Base-by-base conservation (phyloP, 2,329 filamentous ascomycete species). In the Fusarium citri region DNA sequence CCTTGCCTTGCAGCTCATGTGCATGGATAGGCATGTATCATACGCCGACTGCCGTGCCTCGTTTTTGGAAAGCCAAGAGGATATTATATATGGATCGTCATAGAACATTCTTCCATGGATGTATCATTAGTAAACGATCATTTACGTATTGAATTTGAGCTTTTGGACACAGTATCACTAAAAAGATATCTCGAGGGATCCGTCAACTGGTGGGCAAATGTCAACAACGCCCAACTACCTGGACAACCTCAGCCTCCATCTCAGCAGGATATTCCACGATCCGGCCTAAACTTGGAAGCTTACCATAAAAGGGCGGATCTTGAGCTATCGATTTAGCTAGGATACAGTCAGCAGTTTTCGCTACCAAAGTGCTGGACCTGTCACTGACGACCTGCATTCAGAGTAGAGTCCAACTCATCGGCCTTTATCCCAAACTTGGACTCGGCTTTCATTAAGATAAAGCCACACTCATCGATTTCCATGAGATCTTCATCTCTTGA, bases 331-430 rank as follows among this genome's bases (percentile, higher is more conserved):
- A 63, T n/a, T 41, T 45, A 28, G 30, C 57, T 62, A 25, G 45
- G 53, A 64, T 43, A 68, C 64, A 68, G 47, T 65, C 61, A 65
- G 60, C 45, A 46, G 30, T 31, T 64, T 64, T 34, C 59, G 50
- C 50, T 50, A 40, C 49, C 22, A 51, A 51, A n/a, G n/a, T 55
- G 30, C 50, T 63, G 55, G 59, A 34, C 6, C 62, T 46, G 43
- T 64, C 62, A 42, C 26, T 46, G 23, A 34, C 45, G 40, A 40
- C 40, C 47, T 54, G 30, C 14, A 23, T 43, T 31, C 40, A 47
- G 37, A 50, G 28, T 31, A 47, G 37, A 50, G 28, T 31, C 25
- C 23, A 56, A 48, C 25, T 26, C 12, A 51, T 41, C 57, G 30
- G 46, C 23, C 28, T 51, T 28, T 42, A 59, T 54, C 43, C 64